phyloP scores from a whole-genome alignment of 148 eudicot genomes.

The Rheum nobile region DNA sequence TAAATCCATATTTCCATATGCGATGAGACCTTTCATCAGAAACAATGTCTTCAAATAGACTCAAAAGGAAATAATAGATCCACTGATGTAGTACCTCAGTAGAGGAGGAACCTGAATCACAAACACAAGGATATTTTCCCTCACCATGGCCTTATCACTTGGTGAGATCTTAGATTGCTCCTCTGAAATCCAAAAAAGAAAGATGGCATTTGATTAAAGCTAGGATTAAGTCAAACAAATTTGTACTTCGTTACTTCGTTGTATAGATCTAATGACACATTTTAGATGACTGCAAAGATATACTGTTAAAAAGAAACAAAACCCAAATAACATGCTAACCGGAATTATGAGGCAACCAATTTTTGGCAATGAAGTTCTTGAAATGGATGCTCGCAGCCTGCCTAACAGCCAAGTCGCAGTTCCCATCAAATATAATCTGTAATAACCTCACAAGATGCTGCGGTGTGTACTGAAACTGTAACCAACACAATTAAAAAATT shows the following conservation, averaged over 20 bases:
- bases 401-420: slow-evolving; percentile 71
- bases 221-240: background rate
- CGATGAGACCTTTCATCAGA: background rate
- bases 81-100: slow-evolving; percentile 44
- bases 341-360: slow-evolving; percentile 88
- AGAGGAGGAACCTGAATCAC: slow-evolving; percentile 69
- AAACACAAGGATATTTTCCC: slow-evolving; percentile 81
- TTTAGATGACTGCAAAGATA: background rate
- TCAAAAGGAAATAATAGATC: background rate
- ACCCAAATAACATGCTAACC: slow-evolving; percentile 28
- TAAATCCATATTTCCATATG: background rate
- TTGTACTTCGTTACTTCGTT: background rate
- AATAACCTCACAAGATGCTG: slow-evolving; percentile 91
- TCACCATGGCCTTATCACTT: slow-evolving; percentile 66
- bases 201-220: slow-evolving; percentile 3
- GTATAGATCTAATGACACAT: background rate
- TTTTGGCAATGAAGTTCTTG: slow-evolving; percentile 85
- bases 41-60: background rate
- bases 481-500: background rate
- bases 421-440: slow-evolving; percentile 86
- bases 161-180: slow-evolving; percentile 73
- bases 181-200: slow-evolving; percentile 23
- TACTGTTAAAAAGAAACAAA: background rate
- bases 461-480: slow-evolving; percentile 74
- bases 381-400: slow-evolving; percentile 95